Percentiles rank a stretch among this genome's conserved stretches.
These are phyloP conservation scores for Ustilago trichophora DNA, from an alignment of 1,284 basidiomycete species.

Conservation along the genomic window DNA sequence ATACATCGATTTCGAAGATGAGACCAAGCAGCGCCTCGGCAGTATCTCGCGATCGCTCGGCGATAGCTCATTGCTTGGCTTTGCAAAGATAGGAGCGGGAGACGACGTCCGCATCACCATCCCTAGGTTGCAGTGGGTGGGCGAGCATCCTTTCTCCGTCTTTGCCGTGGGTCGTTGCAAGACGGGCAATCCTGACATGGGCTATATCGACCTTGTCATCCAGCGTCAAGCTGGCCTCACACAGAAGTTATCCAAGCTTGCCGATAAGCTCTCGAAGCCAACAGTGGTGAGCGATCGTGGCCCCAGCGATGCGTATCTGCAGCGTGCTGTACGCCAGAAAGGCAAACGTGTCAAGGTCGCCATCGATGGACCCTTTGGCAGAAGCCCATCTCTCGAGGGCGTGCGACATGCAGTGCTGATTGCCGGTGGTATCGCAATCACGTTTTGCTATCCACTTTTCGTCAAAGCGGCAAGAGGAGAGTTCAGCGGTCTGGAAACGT, in stretches of 20 bases:
- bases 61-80: not conserved
- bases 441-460: conserved; percentile 36
- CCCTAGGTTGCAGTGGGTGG: conserved; percentile 32
- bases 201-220: conserved; percentile 29
- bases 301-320: conserved; percentile 2
- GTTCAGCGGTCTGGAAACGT: conserved; percentile 8
- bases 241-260: conserved; percentile 8
- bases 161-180: conserved; percentile 17
- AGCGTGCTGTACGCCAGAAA: not conserved
- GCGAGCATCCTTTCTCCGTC: conserved; percentile 48
- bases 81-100: conserved; percentile 22
- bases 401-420: conserved; percentile 13
- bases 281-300: not conserved
- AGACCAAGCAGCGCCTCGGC: not conserved
- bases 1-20: not conserved
- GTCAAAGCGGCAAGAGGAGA: conserved; percentile 13
- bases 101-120: conserved; percentile 33
- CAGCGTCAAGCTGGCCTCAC: conserved; percentile 33
- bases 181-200: not conserved
- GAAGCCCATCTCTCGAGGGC: conserved; percentile 3
- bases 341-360: conserved; percentile 18
- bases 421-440: conserved; percentile 48
- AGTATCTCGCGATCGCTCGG: not conserved
- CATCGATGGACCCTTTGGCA: conserved; percentile 43
- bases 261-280: not conserved